Evolutionary conservation across 75 land plant species (phyloP), one percentile per base, ranked within the genome.

Genomic region (Pseudotsuga menziesii): DNA sequence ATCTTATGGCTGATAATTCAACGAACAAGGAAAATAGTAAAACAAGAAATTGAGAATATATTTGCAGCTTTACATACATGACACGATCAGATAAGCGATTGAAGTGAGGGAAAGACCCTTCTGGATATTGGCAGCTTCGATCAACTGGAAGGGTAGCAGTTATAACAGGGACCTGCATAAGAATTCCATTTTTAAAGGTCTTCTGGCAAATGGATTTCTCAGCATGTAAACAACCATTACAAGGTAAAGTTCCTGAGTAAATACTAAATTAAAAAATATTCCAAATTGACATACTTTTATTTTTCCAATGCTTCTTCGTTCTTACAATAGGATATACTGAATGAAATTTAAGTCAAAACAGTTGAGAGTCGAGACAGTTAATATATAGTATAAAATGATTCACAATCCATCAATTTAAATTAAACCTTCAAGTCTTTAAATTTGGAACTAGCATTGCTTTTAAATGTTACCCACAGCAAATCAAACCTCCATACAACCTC

Each of bases 151-250:
- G 67, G 19, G 80, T 75, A 57, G 98, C 92, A 71, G 99, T 96
- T 58, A 96, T 88, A 4, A 96, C 95, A 80, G 99, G 99, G 25
- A 96, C 99, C 99, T 96, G 86, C 44, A 62, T 59, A 78, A 22
- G 58, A 14, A 22, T 27, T 73, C 55, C 58, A 17, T 55, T 41
- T 52, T 55, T 1, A 44, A 48, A n/a, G 12, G 41, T 22, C 14
- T 41, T 69, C 72, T 48, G 5, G 15, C 5, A 73, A 73, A 27
- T 15, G 32, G 26, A 5, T 26, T 73, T 73, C 54, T 14, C n/a
- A 35, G 2, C 41, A 36, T 36, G 71, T 19, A 36, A 67, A 41
- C 44, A 48, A 48, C 9, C 54, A 9, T 9, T 48, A 48, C 11
- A 48, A 48, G 54, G 11, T 48, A 48, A 48, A 48, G 54, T 48